Evolutionary conservation across 257 asterid genomes (phyloP).

Genomic region (Solanum phureja): DNA sequence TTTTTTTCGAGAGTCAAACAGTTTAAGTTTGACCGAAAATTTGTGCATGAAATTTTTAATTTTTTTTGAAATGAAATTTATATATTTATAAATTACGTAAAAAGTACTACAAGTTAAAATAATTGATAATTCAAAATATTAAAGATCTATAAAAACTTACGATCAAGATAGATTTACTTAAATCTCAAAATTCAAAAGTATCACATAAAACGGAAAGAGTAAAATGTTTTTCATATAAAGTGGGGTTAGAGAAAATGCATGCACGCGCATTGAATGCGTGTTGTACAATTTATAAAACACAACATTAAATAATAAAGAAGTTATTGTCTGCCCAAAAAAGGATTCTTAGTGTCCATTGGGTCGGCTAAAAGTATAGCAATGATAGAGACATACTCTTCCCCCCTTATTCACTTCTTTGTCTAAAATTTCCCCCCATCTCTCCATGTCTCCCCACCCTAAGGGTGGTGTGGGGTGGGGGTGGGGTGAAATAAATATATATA

Average conservation of each 20-base stretch:
- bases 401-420: constrained; percentile 16
- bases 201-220: not conserved
- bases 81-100: too few species aligned
- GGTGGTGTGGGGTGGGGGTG: not conserved
- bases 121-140: too few species aligned
- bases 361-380: constrained; percentile 48
- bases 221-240: not conserved
- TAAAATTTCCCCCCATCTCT: not conserved
- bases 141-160: too few species aligned
- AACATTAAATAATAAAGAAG: not conserved
- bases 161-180: too few species aligned
- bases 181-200: rapidly evolving
- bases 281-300: not conserved
- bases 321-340: constrained; percentile 26
- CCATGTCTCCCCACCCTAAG: not conserved
- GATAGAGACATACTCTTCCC: constrained; percentile 43
- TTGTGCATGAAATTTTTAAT: too few species aligned
- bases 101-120: too few species aligned
- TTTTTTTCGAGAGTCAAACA: too few species aligned
- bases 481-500: not conserved
- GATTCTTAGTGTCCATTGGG: constrained; percentile 29
- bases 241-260: not conserved
- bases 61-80: too few species aligned
- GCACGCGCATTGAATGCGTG: not conserved
- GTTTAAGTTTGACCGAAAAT: rapidly evolving